A percentile compares a stretch with the other conserved stretches of the same genome.
Conservation (phyloP, 2,329 filamentous ascomycete species). For the Aureobasidium melanogenum region DNA sequence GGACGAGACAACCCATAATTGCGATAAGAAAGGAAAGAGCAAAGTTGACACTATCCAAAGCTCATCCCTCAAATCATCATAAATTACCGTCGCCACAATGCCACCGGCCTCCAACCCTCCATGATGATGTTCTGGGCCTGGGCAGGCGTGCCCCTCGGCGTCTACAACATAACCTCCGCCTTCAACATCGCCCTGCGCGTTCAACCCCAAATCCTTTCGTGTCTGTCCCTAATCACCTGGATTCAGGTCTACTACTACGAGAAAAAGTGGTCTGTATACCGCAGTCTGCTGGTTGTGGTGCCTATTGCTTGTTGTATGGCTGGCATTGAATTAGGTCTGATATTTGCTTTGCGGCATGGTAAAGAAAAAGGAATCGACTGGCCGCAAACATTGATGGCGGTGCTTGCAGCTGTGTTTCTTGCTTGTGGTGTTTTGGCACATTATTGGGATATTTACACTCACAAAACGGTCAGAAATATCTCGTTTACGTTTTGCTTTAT, state of each 20-base stretch:
- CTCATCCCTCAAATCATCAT: conserved; percentile 61
- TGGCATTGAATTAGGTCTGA: conserved; percentile 49
- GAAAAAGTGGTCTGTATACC: conserved; percentile 44
- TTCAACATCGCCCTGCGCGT: conserved; percentile 46
- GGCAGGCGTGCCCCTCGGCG: conserved; percentile 58
- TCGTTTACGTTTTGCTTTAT: conserved; percentile 65
- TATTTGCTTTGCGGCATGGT: conserved; percentile 46
- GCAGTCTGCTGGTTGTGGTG: conserved; percentile 40
- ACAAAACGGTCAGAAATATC: conserved; percentile 60
- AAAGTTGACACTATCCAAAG: conserved; percentile 28
- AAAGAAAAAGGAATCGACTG: conserved; percentile 41
- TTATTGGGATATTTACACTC: conserved; percentile 60
- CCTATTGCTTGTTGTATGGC: conserved; percentile 50
- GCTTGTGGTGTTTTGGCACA: conserved; percentile 58
- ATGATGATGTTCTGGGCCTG: conserved; percentile 67
- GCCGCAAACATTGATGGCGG: conserved; percentile 59
- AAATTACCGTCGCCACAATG: conserved; percentile 58
- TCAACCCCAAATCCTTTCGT: conserved; percentile 49
- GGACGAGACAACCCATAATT: neutral
- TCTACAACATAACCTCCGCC: conserved; percentile 47
- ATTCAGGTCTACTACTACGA: conserved; percentile 49
- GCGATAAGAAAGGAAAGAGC: neutral
- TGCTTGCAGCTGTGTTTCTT: conserved; percentile 53
- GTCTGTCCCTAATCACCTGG: conserved; percentile 46
- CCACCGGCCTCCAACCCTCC: conserved; percentile 54